Conservation (phyloP, 495 filamentous ascomycete species). For the Aspergillus mulundensis region DNA sequence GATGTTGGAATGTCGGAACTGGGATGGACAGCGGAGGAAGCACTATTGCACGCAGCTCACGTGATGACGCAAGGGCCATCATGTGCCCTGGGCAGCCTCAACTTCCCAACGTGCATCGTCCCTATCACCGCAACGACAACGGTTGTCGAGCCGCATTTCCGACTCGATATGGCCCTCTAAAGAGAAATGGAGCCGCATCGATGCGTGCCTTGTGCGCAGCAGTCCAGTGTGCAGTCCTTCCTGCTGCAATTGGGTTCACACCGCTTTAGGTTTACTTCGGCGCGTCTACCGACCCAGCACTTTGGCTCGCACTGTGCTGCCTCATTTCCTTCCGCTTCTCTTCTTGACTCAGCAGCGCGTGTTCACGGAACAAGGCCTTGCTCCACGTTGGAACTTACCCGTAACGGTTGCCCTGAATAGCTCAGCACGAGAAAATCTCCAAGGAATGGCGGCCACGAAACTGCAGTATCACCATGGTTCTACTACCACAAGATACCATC, state of each 20-base stretch:
- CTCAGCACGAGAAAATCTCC: neutral
- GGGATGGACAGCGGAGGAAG: neutral
- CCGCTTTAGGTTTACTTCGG: constrained; percentile 22
- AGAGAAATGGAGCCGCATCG: neutral
- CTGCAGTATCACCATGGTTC: constrained; percentile 5
- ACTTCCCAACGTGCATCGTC: constrained; percentile 6
- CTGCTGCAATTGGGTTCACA: constrained; percentile 15
- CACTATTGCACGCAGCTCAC: neutral
- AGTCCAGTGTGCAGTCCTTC: neutral
- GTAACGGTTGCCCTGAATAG: neutral
- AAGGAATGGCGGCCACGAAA: neutral
- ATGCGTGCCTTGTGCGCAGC: neutral
- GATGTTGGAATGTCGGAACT: neutral
- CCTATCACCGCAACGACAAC: constrained; percentile 6
- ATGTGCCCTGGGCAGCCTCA: constrained; percentile 1
- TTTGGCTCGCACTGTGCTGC: constrained; percentile 16
- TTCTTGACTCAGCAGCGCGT: constrained; percentile 10
- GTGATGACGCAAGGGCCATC: constrained; percentile 7
- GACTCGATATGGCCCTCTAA: neutral
- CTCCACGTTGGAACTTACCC: constrained; percentile 8
- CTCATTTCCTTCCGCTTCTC: constrained; percentile 11
- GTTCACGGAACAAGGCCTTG: constrained; percentile 14
- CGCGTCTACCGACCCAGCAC: constrained; percentile 19
- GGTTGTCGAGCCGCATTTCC: neutral
- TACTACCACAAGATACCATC: constrained; percentile 1